Conservation (phyloP, 257 asterid genomes). For the Ophiorrhiza pumila region DNA sequence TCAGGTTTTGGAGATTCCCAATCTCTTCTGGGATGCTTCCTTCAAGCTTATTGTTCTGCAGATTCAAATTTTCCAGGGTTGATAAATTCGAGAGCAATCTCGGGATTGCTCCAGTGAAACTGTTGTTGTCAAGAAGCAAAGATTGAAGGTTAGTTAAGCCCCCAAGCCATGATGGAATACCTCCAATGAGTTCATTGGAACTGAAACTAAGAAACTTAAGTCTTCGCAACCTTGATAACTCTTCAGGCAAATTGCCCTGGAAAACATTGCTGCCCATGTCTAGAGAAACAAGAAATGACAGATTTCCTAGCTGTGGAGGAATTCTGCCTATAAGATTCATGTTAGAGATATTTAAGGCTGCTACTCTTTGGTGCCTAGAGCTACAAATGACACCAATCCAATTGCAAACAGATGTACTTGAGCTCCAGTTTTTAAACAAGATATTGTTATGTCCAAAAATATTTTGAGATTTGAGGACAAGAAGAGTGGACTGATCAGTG, state of each 20-base stretch:
- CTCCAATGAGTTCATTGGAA: constrained; percentile 9
- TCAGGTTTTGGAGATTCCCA: constrained; percentile 9
- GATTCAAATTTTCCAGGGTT: constrained; percentile 2
- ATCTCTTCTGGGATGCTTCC: constrained; percentile 22
- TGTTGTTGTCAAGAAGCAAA: constrained; percentile 17
- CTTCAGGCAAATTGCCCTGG: constrained; percentile 6
- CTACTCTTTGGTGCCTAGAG: constrained; percentile 20
- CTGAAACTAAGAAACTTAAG: background rate
- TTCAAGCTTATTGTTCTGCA: constrained; percentile 8
- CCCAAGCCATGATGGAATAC: constrained; percentile 9
- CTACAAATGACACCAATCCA: constrained; percentile 37
- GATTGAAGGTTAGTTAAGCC: constrained; percentile 4
- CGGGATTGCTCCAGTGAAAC: constrained; percentile 11
- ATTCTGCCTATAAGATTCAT: constrained; percentile 31
- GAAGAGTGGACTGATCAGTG: constrained; percentile 22
- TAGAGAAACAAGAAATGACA: constrained; percentile 26
- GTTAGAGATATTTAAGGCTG: constrained; percentile 22
- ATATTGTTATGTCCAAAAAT: background rate
- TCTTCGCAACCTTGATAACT: background rate
- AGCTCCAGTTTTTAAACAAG: constrained; percentile 27
- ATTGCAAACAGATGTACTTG: constrained; percentile 19
- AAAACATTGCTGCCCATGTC: constrained; percentile 11
- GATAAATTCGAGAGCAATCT: background rate
- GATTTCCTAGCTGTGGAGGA: constrained; percentile 29
- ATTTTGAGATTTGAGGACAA: constrained; percentile 6